phyloP scores from a whole-genome alignment of 2,329 filamentous ascomycete genomes.

The Leptosphaerulina australis region DNA sequence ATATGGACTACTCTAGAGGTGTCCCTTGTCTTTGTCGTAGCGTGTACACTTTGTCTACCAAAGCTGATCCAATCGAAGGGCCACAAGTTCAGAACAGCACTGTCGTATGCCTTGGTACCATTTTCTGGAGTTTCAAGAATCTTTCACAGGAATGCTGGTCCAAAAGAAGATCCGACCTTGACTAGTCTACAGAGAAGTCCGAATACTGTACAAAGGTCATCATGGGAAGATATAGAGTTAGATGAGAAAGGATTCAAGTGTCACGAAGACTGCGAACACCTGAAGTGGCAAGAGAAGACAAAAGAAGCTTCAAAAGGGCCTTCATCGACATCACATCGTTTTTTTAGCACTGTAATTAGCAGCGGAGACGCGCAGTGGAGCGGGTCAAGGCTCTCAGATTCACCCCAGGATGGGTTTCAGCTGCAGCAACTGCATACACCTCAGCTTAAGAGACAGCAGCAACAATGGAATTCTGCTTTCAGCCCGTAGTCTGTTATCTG shows the following conservation, averaged over 20 bases:
- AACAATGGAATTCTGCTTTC: slow-evolving; percentile 11
- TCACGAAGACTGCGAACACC: slow-evolving; percentile 4
- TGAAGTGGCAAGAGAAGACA: slow-evolving; percentile 8
- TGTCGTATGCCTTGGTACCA: slow-evolving; percentile 28
- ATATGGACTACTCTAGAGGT: slow-evolving; percentile 37
- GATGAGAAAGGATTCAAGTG: slow-evolving; percentile 1
- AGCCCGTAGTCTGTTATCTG: background rate
- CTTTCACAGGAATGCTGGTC: slow-evolving; percentile 4
- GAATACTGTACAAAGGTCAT: background rate
- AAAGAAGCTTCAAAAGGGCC: background rate
- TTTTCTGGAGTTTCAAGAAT: slow-evolving; percentile 13
- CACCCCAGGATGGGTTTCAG: slow-evolving; percentile 3
- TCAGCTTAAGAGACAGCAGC: slow-evolving; percentile 5
- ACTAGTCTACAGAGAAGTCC: background rate
- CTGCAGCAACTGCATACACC: slow-evolving; percentile 10
- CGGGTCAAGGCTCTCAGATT: background rate
- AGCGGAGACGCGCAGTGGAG: background rate
- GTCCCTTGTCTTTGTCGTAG: slow-evolving; percentile 36
- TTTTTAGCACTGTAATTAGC: background rate
- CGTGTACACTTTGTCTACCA: slow-evolving; percentile 34
- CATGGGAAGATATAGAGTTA: slow-evolving; percentile 10
- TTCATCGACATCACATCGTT: background rate
- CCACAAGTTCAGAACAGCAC: slow-evolving; percentile 21
- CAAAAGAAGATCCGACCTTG: background rate
- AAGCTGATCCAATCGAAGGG: slow-evolving; percentile 35